These are phyloP conservation scores for Plenodomus lindquistii DNA, from an alignment of 2,329 filamentous ascomycete genomes.

Conservation along the genomic window DNA sequence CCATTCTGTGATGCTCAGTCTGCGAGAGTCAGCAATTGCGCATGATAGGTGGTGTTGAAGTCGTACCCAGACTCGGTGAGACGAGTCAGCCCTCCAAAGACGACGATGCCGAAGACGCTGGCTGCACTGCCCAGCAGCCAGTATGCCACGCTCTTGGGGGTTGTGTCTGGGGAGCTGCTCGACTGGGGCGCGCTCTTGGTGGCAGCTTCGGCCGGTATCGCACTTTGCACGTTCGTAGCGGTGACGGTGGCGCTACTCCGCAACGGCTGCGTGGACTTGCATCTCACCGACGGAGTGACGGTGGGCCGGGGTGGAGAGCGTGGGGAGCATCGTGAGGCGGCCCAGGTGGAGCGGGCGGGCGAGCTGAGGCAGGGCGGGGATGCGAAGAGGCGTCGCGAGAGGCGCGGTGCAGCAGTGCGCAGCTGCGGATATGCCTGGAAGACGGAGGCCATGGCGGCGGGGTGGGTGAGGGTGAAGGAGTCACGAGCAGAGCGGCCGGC, in stretches of 20 bases:
- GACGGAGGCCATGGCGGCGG: conserved; percentile 38
- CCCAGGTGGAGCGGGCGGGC: conserved; percentile 24
- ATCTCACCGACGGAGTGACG: conserved; percentile 37
- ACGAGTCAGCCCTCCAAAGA: conserved; percentile 90
- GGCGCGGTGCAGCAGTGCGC: conserved; percentile 43
- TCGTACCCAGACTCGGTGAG: conserved; percentile 92
- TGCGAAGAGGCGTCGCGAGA: conserved; percentile 42
- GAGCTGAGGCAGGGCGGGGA: conserved; percentile 37
- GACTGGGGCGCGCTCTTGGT: conserved; percentile 12
- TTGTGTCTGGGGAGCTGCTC: conserved; percentile 61
- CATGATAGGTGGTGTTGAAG: not conserved
- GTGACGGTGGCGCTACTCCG: conserved; percentile 26
- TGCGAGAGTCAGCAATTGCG: conserved; percentile 45
- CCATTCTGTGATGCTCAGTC: conserved; percentile 98
- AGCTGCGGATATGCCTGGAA: conserved; percentile 44
- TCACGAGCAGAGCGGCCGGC: not conserved
- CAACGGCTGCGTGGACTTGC: conserved; percentile 39
- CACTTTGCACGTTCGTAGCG: conserved; percentile 13
- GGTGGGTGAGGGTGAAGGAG: not conserved
- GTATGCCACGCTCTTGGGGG: conserved; percentile 78
- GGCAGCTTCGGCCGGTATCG: conserved; percentile 16
- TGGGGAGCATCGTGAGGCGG: conserved; percentile 8
- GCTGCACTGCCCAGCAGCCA: conserved; percentile 91
- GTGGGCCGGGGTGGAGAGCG: conserved; percentile 25
- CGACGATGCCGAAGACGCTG: conserved; percentile 94